Base-by-base conservation (phyloP, 1,139 yeast genomes). In the Hanseniaspora uvarum region DNA sequence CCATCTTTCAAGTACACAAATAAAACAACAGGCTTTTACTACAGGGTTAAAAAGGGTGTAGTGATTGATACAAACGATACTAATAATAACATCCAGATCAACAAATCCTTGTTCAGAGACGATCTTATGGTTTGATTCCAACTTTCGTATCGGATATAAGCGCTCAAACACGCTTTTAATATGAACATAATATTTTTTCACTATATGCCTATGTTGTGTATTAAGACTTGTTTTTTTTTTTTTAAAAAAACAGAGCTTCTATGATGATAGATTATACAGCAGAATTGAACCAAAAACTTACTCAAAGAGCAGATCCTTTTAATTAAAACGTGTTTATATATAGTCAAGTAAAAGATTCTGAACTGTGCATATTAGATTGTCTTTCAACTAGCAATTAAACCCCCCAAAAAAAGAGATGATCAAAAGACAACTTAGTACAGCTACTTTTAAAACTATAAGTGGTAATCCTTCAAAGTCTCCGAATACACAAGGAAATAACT, bases 21-120 rank as follows among this genome's bases (percentile, higher is more conserved):
- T 5, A 53, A 41, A 4, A 44, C 39, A 5, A 52, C 60, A 55
- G 55, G 59, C 58, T 12, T 60, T 58, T 10, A 49, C 4, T 51
- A 63, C 7, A 47, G 58, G n/a, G 65, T 65, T 4, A 67, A 61
- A 33, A 64, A 60, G 46, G 69, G 69, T 5, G 44, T 57, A 2
- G 59, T 65, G 21, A 50, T 52, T 1, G 57, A 59, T 1, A 59
- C 63, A 21, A 53, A 57, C 12, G 49, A 53, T 16, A 34, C 39
- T 18, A 2, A 23, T 12, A 36, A 26, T 5, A 31, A 23, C n/a
- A 43, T 39, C 5, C 38, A 19, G n/a, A 11, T 36, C 1, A 36
- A 36, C 12, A 19, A 41, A 36, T 26, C 53, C 4, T 31, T 18
- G 24, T 50, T 50, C 14, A 44, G 19, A 14, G 38, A 31, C 4